phyloP scores from a whole-genome alignment of 2,329 filamentous ascomycete species.

The Tolypocladium inflatum region DNA sequence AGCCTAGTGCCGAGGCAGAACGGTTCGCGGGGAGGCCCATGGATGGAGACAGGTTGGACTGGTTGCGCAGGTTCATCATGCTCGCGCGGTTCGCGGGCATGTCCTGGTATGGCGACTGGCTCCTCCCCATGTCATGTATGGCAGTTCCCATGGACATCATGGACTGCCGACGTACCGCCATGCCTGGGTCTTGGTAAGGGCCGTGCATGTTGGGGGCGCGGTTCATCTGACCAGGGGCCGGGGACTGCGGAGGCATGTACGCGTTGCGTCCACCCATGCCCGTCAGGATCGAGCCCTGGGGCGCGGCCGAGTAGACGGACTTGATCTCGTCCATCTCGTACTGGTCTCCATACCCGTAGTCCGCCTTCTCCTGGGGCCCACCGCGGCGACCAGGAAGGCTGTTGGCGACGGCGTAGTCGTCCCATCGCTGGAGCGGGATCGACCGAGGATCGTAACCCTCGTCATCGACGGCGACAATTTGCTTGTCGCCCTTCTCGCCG shows the following conservation, averaged over 20 bases:
- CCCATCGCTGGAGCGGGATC: slow-evolving; percentile 92
- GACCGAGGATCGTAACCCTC: slow-evolving; percentile 85
- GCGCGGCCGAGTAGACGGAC: slow-evolving; percentile 89
- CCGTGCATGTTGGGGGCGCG: slow-evolving; percentile 34
- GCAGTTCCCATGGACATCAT: slow-evolving; percentile 56
- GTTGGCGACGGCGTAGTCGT: slow-evolving; percentile 84
- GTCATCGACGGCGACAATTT: slow-evolving; percentile 77
- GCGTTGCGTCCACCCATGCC: slow-evolving; percentile 65
- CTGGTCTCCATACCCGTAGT: slow-evolving; percentile 60
- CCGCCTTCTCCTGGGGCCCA: slow-evolving; percentile 53
- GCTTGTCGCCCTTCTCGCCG: slow-evolving; percentile 83
- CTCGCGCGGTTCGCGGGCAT: slow-evolving; percentile 42
- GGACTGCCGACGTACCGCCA: slow-evolving; percentile 56
- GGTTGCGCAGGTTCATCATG: slow-evolving; percentile 49
- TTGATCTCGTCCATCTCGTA: slow-evolving; percentile 99
- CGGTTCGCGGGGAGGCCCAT: slow-evolving; percentile 21
- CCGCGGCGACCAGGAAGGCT: slow-evolving; percentile 87
- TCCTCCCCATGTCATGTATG: slow-evolving; percentile 34
- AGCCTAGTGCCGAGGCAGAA: slow-evolving; percentile 38
- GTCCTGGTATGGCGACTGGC: slow-evolving; percentile 51
- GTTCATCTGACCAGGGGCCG: slow-evolving; percentile 52
- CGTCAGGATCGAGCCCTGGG: slow-evolving; percentile 76
- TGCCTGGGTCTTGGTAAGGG: slow-evolving; percentile 38
- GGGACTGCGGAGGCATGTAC: slow-evolving; percentile 78
- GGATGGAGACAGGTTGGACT: slow-evolving; percentile 36